These are phyloP conservation scores for Candida sphagnicola DNA, from an alignment of 805 yeast genomes.

Conservation along the genomic window DNA sequence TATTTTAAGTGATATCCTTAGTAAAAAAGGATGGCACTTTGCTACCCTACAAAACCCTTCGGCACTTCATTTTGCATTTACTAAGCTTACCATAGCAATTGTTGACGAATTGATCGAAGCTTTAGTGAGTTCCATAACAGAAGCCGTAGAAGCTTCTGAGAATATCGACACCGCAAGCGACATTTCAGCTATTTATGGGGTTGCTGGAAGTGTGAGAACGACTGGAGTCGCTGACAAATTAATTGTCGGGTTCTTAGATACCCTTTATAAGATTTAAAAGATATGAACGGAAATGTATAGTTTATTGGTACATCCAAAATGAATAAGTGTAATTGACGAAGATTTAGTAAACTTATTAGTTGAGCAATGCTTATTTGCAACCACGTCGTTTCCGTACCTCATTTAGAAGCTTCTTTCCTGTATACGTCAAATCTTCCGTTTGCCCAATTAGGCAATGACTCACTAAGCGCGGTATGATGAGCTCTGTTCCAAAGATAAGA, in stretches of 20 bases:
- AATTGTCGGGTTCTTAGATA: slow-evolving; percentile 77
- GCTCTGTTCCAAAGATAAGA: not conserved
- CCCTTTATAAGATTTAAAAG: slow-evolving; percentile 55
- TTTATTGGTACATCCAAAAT: no score
- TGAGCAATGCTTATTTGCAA: no score
- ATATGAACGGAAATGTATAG: no score
- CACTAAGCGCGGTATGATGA: slow-evolving; percentile 4
- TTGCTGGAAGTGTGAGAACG: slow-evolving; percentile 87
- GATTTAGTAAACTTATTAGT: no score
- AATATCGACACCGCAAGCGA: slow-evolving; percentile 35
- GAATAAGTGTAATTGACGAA: no score
- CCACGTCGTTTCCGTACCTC: no score
- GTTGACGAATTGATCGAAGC: slow-evolving; percentile 57
- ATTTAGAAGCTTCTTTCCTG: no score
- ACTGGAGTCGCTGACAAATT: slow-evolving; percentile 78
- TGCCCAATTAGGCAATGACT: slow-evolving; percentile 5
- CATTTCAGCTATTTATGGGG: slow-evolving; percentile 91
- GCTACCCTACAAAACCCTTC: slow-evolving; percentile 84
- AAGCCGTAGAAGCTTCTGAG: slow-evolving; percentile 19
- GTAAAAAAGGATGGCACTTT: slow-evolving; percentile 81
- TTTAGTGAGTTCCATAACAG: slow-evolving; percentile 42
- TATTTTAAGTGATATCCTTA: slow-evolving; percentile 68
- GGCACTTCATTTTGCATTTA: slow-evolving; percentile 87
- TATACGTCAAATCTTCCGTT: no score
- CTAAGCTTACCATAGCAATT: slow-evolving; percentile 61